These are phyloP conservation scores for Samsoniella hepiali DNA, from an alignment of 2,329 filamentous ascomycete species.

Conservation along the genomic window DNA sequence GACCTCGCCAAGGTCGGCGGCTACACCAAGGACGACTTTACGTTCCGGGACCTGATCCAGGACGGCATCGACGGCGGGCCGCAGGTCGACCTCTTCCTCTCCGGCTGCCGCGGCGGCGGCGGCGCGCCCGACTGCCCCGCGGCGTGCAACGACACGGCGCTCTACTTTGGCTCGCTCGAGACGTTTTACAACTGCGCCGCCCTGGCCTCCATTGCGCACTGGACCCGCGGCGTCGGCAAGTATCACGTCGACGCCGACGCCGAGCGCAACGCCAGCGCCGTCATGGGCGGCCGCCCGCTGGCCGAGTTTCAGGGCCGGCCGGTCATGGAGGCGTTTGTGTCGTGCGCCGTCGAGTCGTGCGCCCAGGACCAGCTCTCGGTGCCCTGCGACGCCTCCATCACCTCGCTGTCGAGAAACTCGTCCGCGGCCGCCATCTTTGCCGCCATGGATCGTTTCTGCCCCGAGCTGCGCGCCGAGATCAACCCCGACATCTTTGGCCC, in stretches of 20 bases:
- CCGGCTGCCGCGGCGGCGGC: constrained; percentile 30
- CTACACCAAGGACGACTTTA: constrained; percentile 28
- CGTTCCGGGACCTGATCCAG: constrained; percentile 34
- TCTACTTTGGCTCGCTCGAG: constrained; percentile 35
- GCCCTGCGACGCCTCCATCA: constrained; percentile 31
- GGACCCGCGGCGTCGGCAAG: constrained; percentile 29
- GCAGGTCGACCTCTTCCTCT: constrained; percentile 31
- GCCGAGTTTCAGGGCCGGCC: constrained; percentile 31
- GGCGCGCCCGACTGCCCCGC: constrained; percentile 31
- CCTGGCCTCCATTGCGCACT: constrained; percentile 34
- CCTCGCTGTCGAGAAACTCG: constrained; percentile 27
- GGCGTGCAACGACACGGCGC: constrained; percentile 31
- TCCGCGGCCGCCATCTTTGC: constrained; percentile 31
- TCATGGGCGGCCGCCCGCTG: constrained; percentile 34
- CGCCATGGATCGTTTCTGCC: constrained; percentile 36
- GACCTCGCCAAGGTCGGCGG: constrained; percentile 32
- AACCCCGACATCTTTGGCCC: constrained; percentile 40
- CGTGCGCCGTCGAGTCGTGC: constrained; percentile 36
- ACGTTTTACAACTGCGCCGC: constrained; percentile 40
- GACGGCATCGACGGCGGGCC: constrained; percentile 33
- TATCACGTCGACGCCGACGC: constrained; percentile 34
- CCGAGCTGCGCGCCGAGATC: constrained; percentile 35
- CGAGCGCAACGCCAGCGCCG: constrained; percentile 34
- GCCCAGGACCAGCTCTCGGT: constrained; percentile 32
- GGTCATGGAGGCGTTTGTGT: constrained; percentile 32